Conservation (phyloP, 2,329 filamentous ascomycete species). For the Aspergillus quadricinctus region DNA sequence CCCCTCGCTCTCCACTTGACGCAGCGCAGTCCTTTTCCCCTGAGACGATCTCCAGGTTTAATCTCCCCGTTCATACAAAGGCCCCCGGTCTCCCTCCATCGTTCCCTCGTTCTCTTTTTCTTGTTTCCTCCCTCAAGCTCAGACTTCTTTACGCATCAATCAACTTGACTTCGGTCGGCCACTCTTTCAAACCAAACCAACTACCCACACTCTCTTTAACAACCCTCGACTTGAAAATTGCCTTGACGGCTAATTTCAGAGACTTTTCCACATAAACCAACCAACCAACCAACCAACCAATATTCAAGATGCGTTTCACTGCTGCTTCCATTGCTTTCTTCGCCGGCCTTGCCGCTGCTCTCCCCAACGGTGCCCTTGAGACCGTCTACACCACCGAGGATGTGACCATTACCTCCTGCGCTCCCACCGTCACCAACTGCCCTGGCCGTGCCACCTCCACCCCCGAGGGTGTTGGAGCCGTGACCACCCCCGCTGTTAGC, state of each 20-base stretch:
- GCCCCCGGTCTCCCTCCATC: constrained; percentile 20
- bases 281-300: constrained; percentile 7
- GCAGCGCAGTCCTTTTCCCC: neutral
- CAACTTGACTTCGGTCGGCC: constrained; percentile 42
- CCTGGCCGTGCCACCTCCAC: constrained; percentile 26
- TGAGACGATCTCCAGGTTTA: constrained; percentile 29
- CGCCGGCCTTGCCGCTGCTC: constrained; percentile 38
- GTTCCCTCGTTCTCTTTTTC: constrained; percentile 18
- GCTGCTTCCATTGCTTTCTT: constrained; percentile 38
- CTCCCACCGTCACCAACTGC: constrained; percentile 59
- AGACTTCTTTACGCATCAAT: constrained; percentile 30
- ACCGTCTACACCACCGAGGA: constrained; percentile 57
- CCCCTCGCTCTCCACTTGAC: neutral
- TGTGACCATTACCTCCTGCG: constrained; percentile 61
- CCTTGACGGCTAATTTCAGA: constrained; percentile 29
- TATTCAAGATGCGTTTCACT: constrained; percentile 44
- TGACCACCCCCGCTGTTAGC: constrained; percentile 7
- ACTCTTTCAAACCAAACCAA: constrained; percentile 36
- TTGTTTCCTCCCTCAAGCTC: constrained; percentile 26
- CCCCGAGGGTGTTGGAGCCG: constrained; percentile 19
- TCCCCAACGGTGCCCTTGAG: constrained; percentile 30
- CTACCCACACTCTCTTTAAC: constrained; percentile 30
- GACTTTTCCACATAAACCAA: constrained; percentile 1
- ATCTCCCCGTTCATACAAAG: constrained; percentile 41
- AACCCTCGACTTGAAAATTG: constrained; percentile 13